Conservation (phyloP, 805 yeast genomes). For the Yarrowia keelungensis region DNA sequence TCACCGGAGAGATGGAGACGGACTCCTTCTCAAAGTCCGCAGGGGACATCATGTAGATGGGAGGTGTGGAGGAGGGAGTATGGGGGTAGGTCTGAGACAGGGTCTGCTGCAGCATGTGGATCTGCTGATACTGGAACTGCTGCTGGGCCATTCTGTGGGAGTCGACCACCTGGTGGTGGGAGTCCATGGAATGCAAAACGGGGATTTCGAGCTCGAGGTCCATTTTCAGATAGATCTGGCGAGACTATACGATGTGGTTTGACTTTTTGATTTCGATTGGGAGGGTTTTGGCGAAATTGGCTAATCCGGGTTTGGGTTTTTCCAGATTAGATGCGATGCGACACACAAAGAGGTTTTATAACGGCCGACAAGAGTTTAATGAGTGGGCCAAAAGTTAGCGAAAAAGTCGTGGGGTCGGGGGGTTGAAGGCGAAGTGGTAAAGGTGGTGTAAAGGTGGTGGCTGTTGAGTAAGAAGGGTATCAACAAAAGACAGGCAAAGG, state of each 20-base stretch:
- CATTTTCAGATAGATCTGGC: not conserved
- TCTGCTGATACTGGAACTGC: constrained; percentile 38
- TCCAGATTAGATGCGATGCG: constrained; percentile 39
- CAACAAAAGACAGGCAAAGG: constrained; percentile 30
- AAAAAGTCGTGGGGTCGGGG: not conserved
- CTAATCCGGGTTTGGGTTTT: constrained; percentile 32
- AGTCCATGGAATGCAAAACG: constrained; percentile 36
- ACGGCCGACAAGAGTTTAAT: constrained; percentile 33
- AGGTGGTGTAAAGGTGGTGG: constrained; percentile 2
- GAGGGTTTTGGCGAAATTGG: constrained; percentile 23
- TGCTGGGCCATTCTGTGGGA: constrained; percentile 36
- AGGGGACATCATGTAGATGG: constrained; percentile 28
- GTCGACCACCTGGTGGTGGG: constrained; percentile 33
- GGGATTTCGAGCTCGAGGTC: constrained; percentile 33
- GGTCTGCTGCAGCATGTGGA: constrained; percentile 37
- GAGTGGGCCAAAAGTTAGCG: constrained; percentile 18
- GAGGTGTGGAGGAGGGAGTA: constrained; percentile 25
- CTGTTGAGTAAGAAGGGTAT: constrained; percentile 10
- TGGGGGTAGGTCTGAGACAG: constrained; percentile 30
- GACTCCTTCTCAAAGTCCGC: constrained; percentile 22
- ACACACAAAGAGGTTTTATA: constrained; percentile 35
- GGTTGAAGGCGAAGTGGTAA: not conserved
- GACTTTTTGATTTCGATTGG: constrained; percentile 4
- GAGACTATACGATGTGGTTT: not conserved
- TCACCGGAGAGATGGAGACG: constrained; percentile 30